These are phyloP conservation scores for Sporothrix humicola DNA, from an alignment of 2,329 filamentous ascomycete species.

Conservation along the genomic window DNA sequence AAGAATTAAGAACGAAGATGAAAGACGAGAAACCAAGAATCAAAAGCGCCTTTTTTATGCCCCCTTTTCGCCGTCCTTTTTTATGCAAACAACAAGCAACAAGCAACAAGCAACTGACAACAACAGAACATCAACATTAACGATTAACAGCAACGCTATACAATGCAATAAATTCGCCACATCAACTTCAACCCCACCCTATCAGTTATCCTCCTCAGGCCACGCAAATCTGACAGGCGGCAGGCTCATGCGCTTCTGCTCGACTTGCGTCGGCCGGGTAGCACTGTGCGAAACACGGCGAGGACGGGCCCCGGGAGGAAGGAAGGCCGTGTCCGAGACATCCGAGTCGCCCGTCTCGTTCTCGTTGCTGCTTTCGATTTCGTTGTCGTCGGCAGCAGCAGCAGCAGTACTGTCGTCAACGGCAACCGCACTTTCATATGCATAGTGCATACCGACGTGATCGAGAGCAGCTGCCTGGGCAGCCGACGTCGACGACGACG, in stretches of 20 bases:
- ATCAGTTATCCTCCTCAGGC: constrained; percentile 35
- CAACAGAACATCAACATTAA: not conserved
- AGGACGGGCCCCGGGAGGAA: not conserved
- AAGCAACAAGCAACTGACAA: too few species aligned
- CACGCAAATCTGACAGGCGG: constrained; percentile 43
- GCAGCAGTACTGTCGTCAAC: not conserved
- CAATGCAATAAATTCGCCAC: not conserved
- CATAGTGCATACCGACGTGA: constrained; percentile 24
- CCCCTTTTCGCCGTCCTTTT: not conserved
- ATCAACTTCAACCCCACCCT: not conserved
- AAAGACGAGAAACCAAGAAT: not conserved
- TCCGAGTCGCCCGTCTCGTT: not conserved
- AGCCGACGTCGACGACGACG: constrained; percentile 3
- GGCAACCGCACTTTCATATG: not conserved
- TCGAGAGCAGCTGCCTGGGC: not conserved
- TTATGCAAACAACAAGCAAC: not conserved
- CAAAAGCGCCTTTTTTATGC: constrained; percentile 18
- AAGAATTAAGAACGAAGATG: too few species aligned
- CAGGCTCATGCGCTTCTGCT: constrained; percentile 45
- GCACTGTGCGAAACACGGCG: constrained; percentile 26
- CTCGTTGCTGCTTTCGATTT: not conserved
- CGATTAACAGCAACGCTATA: not conserved
- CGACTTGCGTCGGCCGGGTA: not conserved
- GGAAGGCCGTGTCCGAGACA: not conserved
- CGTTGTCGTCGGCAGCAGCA: not conserved